Evolutionary conservation across 129 eudicot species (phyloP).

Genomic region (Pseudognaphalium luteoalbum): DNA sequence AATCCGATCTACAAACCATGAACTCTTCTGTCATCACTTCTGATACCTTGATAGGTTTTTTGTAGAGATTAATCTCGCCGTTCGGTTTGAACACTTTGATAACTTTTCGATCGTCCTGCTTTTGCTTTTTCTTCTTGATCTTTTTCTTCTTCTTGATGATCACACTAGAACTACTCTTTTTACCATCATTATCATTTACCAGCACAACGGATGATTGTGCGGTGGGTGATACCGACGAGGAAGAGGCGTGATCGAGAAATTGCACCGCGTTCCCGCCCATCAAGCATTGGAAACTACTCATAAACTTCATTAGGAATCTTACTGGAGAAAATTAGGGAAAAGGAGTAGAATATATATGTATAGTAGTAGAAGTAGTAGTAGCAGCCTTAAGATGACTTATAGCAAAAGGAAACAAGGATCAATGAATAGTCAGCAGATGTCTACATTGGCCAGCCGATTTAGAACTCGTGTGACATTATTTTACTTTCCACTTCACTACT

Average conservation of each 20-base stretch:
- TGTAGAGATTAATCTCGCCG: constrained; percentile 42
- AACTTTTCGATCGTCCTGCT: constrained; percentile 17
- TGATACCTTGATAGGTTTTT: constrained; percentile 40
- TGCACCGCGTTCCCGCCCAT: constrained; percentile 37
- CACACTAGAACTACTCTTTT: background rate
- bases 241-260: constrained; percentile 3
- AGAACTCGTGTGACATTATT: constrained; percentile 20
- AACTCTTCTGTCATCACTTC: constrained; percentile 44
- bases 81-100: constrained; percentile 52
- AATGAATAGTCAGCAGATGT: background rate
- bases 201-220: background rate
- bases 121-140: constrained; percentile 19
- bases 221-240: background rate
- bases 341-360: background rate
- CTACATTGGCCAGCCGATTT: constrained; percentile 18
- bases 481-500: constrained; percentile 17
- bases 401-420: constrained; percentile 2
- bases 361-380: constrained; percentile 1
- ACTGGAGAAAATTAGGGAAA: background rate
- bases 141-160: constrained; percentile 1
- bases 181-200: background rate
- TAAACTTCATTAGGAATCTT: constrained; percentile 27
- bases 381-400: constrained; percentile 26
- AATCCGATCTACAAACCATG: constrained; percentile 56
- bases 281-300: constrained; percentile 30